Evolutionary conservation across 257 asterid species (phyloP), one percentile per base, ranked within the genome.

Genomic region (Leonotis leonurus): DNA sequence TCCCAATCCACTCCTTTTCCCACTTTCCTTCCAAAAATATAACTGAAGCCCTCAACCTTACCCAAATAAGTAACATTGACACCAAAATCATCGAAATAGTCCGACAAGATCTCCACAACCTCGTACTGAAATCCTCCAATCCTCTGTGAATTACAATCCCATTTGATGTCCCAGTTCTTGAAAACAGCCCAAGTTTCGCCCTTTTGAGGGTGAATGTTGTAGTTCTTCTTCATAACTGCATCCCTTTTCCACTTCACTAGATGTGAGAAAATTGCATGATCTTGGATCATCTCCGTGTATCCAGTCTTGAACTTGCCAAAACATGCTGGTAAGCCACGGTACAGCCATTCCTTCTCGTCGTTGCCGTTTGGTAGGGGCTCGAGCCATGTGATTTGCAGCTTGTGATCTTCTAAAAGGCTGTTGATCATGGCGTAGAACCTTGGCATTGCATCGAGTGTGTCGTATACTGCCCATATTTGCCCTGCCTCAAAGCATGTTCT

Each of bases 111-210:
- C 70, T 86, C 92, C 6, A 86, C 95, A 25, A 78, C 67, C 51
- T 80, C 83, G 21, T 61, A 80, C 11, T 67, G 74, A 33, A 22
- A 78, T 18, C 35, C 72, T 5, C 44, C 64, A 56, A 68, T 59
- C 46, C 36, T 64, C n/a, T n/a, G n/a, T n/a, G n/a, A n/a, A n/a
- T n/a, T n/a, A n/a, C n/a, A n/a, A 44, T 39, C 59, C 87, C 94
- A 80, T 8, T 73, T 60, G 25, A 80, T 62, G 52, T 78, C 71
- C 87, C 87, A 84, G 52, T 72, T 60, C 76, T 76, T 78, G 66
- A 86, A 86, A 8, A 86, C 29, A 4, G 89, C 95, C 95, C 89
- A 86, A 9, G 80, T 84, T 55, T 87, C 95, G 3, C 92, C 87
- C 36, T 63, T 60, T 36, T 61, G 73, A 14, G 95, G 95, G 73